Conservation (phyloP, 108 stramenopile genomes). For the Epipyxis sp. region DNA sequence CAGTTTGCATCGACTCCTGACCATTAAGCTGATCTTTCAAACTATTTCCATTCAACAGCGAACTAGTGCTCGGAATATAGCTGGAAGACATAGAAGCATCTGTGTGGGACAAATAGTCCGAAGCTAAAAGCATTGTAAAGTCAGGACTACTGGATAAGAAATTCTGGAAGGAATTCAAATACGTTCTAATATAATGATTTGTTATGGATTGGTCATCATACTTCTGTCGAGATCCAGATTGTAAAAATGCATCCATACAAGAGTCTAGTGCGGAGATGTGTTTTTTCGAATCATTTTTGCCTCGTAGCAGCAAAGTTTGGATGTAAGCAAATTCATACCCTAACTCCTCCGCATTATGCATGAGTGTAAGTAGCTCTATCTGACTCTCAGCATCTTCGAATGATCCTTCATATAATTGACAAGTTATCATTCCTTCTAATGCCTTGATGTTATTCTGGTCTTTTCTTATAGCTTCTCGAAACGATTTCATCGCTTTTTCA, state of each 20-base stretch:
- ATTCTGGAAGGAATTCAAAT: constrained; percentile 2
- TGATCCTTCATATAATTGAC: constrained; percentile 49
- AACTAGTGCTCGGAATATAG: too few relatives aligned
- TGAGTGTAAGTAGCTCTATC: constrained; percentile 57
- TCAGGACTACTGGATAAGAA: constrained; percentile 41
- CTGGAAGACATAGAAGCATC: too few relatives aligned
- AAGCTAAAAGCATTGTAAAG: constrained; percentile 42
- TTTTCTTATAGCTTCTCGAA: constrained; percentile 41
- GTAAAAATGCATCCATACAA: constrained; percentile 24
- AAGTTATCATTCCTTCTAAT: constrained; percentile 52
- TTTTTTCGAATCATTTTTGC: constrained; percentile 4
- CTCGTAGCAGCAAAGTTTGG: constrained; percentile 52
- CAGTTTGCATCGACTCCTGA: too few relatives aligned
- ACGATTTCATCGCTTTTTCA: constrained; percentile 47
- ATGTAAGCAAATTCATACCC: constrained; percentile 46
- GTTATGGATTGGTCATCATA: too few relatives aligned
- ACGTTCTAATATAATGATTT: constrained; percentile 55
- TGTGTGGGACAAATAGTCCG: constrained; percentile 31
- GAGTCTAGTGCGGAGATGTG: too few relatives aligned
- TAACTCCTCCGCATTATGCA: constrained; percentile 52
- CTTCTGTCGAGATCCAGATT: constrained; percentile 52
- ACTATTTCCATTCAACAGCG: too few relatives aligned
- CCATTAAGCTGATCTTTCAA: too few relatives aligned
- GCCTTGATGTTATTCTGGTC: constrained; percentile 55
- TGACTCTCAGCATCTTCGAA: constrained; percentile 62